These are phyloP conservation scores for Tremella fuciformis DNA, from an alignment of 768 basidiomycete genomes.

Conservation along the genomic window DNA sequence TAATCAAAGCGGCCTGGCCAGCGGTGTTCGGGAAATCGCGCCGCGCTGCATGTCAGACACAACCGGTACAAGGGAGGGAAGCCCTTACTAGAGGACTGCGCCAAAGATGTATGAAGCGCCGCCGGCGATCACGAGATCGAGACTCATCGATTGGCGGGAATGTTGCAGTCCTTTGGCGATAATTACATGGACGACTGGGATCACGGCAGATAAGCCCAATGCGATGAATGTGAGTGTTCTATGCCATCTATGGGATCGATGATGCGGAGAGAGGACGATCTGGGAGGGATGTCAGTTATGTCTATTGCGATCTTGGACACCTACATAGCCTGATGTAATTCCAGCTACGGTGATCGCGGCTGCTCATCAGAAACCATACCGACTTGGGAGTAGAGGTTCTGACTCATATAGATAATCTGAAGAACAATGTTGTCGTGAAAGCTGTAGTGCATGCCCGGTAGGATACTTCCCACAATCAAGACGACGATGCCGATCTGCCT, in stretches of 20 bases:
- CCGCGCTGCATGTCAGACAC: conserved; percentile 60
- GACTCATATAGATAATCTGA: conserved; percentile 33
- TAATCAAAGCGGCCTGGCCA: conserved; percentile 75
- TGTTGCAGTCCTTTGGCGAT: conserved; percentile 60
- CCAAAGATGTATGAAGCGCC: conserved; percentile 75
- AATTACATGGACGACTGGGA: conserved; percentile 68
- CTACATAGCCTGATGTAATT: conserved; percentile 34
- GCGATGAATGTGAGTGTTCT: conserved; percentile 75
- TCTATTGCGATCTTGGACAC: conserved; percentile 7
- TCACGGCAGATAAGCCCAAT: conserved; percentile 67
- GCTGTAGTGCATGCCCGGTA: conserved; percentile 73
- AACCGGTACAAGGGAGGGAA: background rate
- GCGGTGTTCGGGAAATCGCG: conserved; percentile 73
- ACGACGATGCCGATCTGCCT: conserved; percentile 73
- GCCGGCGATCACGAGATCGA: conserved; percentile 66
- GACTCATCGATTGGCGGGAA: conserved; percentile 64
- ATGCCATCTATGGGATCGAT: conserved; percentile 68
- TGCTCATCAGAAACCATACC: conserved; percentile 8
- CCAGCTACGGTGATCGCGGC: conserved; percentile 16
- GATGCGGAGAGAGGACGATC: conserved; percentile 74
- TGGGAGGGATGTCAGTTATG: conserved; percentile 56
- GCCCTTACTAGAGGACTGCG: conserved; percentile 73
- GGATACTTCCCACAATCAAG: conserved; percentile 73
- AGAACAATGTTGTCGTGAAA: conserved; percentile 47
- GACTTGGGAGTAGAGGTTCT: conserved; percentile 22